phyloP scores from a whole-genome alignment of 176 grass and related monocot species.

The Metroxylon sagu region DNA sequence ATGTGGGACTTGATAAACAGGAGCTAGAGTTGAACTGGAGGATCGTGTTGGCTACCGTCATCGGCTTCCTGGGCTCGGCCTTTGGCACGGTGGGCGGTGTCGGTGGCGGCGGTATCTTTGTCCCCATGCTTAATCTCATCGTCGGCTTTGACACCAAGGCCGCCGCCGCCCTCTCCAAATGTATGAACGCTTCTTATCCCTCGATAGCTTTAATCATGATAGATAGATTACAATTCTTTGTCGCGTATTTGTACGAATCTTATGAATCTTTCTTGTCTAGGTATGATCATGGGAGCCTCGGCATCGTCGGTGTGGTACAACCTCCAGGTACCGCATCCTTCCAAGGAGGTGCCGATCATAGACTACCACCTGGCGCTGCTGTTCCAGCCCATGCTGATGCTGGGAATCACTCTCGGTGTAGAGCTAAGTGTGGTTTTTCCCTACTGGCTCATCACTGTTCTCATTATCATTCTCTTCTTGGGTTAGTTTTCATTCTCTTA shows the following conservation, averaged over 20 bases:
- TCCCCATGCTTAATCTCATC: constrained; percentile 87
- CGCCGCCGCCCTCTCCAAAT: constrained; percentile 95
- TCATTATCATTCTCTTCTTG: constrained; percentile 92
- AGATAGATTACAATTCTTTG: not conserved
- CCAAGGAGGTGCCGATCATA: constrained; percentile 74
- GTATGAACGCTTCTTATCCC: constrained; percentile 9
- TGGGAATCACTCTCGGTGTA: constrained; percentile 94
- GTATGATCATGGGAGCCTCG: constrained; percentile 98
- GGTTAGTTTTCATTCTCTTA: constrained; percentile 21
- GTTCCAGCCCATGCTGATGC: constrained; percentile 98
- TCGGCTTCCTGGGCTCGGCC: constrained; percentile 87
- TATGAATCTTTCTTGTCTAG: constrained; percentile 14
- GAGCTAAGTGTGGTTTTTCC: constrained; percentile 97
- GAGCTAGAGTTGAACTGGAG: constrained; percentile 83
- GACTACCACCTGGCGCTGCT: constrained; percentile 88
- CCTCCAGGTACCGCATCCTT: constrained; percentile 81
- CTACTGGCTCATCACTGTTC: constrained; percentile 94
- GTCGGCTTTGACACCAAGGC: constrained; percentile 97
- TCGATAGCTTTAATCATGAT: no score
- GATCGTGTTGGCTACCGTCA: constrained; percentile 44
- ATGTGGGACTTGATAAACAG: constrained; percentile 21
- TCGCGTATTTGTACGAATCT: not conserved
- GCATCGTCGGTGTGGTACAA: constrained; percentile 97
- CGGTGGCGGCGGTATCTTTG: constrained; percentile 92
- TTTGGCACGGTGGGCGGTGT: constrained; percentile 97